phyloP scores from a whole-genome alignment of 1,284 basidiomycete genomes.

The Moniliella sp. region DNA sequence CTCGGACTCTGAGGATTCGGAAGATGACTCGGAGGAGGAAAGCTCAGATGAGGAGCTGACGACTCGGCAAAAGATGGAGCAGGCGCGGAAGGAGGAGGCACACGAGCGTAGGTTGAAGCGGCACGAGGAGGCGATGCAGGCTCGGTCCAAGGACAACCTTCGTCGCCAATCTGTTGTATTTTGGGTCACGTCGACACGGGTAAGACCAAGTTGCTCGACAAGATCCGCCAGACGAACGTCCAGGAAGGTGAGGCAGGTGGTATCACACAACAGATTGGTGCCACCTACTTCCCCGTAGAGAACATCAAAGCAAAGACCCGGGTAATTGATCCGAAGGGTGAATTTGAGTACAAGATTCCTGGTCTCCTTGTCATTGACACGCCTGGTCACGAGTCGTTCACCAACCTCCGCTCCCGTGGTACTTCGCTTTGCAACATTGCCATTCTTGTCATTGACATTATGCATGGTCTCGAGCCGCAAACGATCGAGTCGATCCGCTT shows the following conservation, averaged over 20 bases:
- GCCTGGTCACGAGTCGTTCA: constrained; percentile 97
- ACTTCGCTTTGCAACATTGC: constrained; percentile 97
- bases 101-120: constrained; percentile 58
- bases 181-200: constrained; percentile 98
- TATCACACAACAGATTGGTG: constrained; percentile 99
- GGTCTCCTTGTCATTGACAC: constrained; percentile 94
- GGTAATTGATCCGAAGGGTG: constrained; percentile 65
- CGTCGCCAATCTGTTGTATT: constrained; percentile 96
- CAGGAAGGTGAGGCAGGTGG: constrained; percentile 98
- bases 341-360: constrained; percentile 83
- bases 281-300: constrained; percentile 98
- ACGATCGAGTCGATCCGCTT: constrained; percentile 86
- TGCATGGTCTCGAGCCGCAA: constrained; percentile 93
- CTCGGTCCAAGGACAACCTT: constrained; percentile 66
- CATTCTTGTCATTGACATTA: constrained; percentile 94
- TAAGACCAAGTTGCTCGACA: constrained; percentile 93
- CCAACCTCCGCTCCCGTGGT: constrained; percentile 82
- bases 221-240: constrained; percentile 99
- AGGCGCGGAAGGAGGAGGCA: constrained; percentile 61
- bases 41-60: constrained; percentile 33
- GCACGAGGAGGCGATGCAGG: constrained; percentile 65
- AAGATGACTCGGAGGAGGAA: constrained; percentile 35
- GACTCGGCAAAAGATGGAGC: constrained; percentile 41
- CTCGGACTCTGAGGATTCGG: constrained; percentile 40
- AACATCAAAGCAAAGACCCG: constrained; percentile 79